Percentiles rank a stretch among this genome's conserved stretches.
phyloP scores from a whole-genome alignment of 2,329 filamentous ascomycete genomes.

The Hymenoscyphus repandus region DNA sequence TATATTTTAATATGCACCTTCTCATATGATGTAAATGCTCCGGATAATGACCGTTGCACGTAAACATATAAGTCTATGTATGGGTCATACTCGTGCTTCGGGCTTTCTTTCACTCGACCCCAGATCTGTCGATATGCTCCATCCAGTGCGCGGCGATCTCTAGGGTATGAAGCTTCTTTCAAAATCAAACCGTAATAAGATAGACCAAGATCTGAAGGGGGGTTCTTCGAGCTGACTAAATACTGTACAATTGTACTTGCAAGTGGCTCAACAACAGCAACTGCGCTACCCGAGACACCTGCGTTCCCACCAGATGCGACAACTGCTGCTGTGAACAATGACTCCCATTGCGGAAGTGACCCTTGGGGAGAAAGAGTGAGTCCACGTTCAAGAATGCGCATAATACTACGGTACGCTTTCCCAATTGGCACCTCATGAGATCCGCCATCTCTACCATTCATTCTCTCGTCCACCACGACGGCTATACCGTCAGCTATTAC shows the following conservation, averaged over 20 bases:
- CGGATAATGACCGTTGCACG: conserved; percentile 45
- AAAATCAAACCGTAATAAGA: conserved; percentile 28
- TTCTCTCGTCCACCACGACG: conserved; percentile 15
- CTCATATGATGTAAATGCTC: conserved; percentile 43
- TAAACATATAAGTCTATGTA: conserved; percentile 63
- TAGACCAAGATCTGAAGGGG: conserved; percentile 18
- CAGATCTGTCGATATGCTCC: conserved; percentile 61
- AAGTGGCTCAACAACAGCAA: conserved; percentile 66
- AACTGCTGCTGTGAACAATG: conserved; percentile 53
- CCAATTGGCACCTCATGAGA: conserved; percentile 45
- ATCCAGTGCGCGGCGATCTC: conserved; percentile 59
- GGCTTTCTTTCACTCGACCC: conserved; percentile 44
- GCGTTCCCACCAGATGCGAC: conserved; percentile 54
- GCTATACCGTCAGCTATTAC: conserved; percentile 27
- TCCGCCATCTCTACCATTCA: conserved; percentile 29
- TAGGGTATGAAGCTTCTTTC: conserved; percentile 45
- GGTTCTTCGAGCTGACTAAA: conserved; percentile 23
- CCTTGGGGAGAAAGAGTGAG: conserved; percentile 35
- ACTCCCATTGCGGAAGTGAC: conserved; percentile 35
- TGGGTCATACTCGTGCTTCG: conserved; percentile 49
- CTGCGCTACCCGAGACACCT: conserved; percentile 61
- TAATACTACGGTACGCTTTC: conserved; percentile 64
- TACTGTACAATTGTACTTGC: conserved; percentile 47
- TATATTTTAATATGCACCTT: conserved; percentile 39
- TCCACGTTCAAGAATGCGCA: conserved; percentile 62